Percentiles rank a stretch among this genome's conserved stretches.
These are phyloP conservation scores for Leucocoprinus birnbaumii DNA, from an alignment of 768 basidiomycete genomes.

Conservation along the genomic window DNA sequence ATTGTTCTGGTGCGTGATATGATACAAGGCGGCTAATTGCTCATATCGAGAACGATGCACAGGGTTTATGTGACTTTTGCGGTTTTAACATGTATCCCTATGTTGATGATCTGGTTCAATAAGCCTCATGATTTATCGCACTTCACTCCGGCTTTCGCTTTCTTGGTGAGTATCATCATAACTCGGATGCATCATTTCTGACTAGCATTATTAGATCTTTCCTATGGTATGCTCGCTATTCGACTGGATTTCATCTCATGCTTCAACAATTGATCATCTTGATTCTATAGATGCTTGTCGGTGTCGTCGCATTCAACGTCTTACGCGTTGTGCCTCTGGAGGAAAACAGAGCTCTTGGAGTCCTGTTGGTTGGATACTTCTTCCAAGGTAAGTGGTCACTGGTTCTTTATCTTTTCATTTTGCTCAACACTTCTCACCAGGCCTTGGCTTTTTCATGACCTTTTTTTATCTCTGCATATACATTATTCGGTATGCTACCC, in stretches of 20 bases:
- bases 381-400: constrained; percentile 35
- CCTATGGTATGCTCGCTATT: constrained; percentile 28
- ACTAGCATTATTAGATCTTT: constrained; percentile 19
- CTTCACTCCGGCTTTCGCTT: constrained; percentile 34
- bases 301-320: constrained; percentile 43
- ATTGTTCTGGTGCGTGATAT: constrained; percentile 38
- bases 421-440: constrained; percentile 14
- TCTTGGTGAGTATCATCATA: constrained; percentile 27
- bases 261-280: not conserved
- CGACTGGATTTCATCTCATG: not conserved
- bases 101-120: constrained; percentile 50
- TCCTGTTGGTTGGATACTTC: constrained; percentile 42
- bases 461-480: constrained; percentile 50
- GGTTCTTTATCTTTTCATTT: not conserved
- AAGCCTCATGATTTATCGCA: constrained; percentile 39
- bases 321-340: constrained; percentile 31
- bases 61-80: constrained; percentile 41
- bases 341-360: constrained; percentile 35
- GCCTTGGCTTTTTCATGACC: constrained; percentile 46
- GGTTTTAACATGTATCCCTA: constrained; percentile 37
- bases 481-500: constrained; percentile 35
- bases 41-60: not conserved
- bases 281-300: constrained; percentile 39
- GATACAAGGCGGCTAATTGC: not conserved
- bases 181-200: not conserved